Evolutionary conservation across 169 alveolate genomes (phyloP).

Genomic region (Cyclospora cayetanensis): DNA sequence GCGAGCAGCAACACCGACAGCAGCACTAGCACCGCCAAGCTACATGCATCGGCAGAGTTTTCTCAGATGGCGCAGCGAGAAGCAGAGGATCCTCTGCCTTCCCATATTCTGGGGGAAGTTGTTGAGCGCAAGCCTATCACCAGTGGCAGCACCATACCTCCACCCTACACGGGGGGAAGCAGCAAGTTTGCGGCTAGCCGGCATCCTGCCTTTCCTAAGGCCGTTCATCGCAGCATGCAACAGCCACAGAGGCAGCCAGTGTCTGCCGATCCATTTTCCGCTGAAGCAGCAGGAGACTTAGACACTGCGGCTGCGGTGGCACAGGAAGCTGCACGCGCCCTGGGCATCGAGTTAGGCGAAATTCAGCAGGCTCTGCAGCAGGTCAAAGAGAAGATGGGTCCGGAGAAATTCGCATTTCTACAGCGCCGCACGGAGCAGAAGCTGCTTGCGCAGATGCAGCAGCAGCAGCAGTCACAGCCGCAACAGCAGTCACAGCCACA

Average conservation of each 20-base stretch:
- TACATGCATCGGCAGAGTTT: neutral
- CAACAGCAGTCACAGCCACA: slow-evolving; percentile 18
- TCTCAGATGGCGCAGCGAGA: neutral
- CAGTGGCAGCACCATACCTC: slow-evolving; percentile 41
- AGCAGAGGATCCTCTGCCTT: neutral
- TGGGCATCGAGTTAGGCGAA: neutral
- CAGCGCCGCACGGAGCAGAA: slow-evolving; percentile 18
- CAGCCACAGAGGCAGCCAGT: slow-evolving; percentile 15
- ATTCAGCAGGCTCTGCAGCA: slow-evolving; percentile 39
- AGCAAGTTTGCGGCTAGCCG: slow-evolving; percentile 10
- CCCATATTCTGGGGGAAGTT: neutral
- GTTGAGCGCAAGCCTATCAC: neutral
- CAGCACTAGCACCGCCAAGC: slow-evolving; percentile 10
- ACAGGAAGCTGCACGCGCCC: slow-evolving; percentile 10
- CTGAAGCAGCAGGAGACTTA: slow-evolving; percentile 14
- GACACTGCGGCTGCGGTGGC: slow-evolving; percentile 25
- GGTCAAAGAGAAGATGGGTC: neutral
- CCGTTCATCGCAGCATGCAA: slow-evolving; percentile 51
- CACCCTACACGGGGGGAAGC: slow-evolving; percentile 21
- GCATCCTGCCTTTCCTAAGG: slow-evolving; percentile 48
- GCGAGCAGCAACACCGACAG: slow-evolving; percentile 13
- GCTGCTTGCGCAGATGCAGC: slow-evolving; percentile 59
- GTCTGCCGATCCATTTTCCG: neutral
- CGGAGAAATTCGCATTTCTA: neutral
- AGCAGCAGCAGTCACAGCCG: slow-evolving; percentile 40